Evolutionary conservation across 768 basidiomycete species (phyloP), one percentile per base, ranked within the genome.

Genomic region (Fistulinella prunicolor): DNA sequence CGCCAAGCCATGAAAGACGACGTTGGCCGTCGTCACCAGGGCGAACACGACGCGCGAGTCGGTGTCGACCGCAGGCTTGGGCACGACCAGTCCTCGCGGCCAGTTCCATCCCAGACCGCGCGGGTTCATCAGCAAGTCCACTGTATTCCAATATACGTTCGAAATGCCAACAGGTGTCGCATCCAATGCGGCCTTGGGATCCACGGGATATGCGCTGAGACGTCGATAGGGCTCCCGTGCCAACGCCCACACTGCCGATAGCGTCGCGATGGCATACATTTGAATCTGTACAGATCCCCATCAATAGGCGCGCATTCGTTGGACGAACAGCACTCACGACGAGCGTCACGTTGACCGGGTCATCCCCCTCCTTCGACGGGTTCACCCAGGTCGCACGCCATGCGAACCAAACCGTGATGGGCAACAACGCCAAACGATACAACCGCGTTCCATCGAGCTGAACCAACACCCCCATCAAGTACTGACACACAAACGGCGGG

Each of bases 401-500:
- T 13, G 74, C 61, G 0, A 66, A 53, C 67, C 71, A 76, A 6
- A 79, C 46, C 4, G 74, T 66, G 38, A 77, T 47, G 4, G 80
- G 78, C 4, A 83, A 63, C 8, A 82, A 44, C 4, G 76, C 75
- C 43, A 80, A 48, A 17, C 82, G 77, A 47, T 76, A 60, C 3
- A 60, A 49, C 3, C 43, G 47, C n/a, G 48, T 73, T 61, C 13
- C 79, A 74, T 44, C 68, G 59, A 74, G 62, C 26, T 79, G 67
- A 17, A 82, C 78, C 28, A 84, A 71, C n/a, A 80, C 63, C 8
- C 78, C 81, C 40, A 77, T 75, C 30, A 62, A 56, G 65, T 78
- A 80, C 57, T 81, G 81, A 48, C 66, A 66, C 16, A 73, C 48
- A 0, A 81, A 36, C 8, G 74, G 67, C 6, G 76, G 79, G 8